Percentiles rank a stretch among this genome's conserved stretches.
These are phyloP conservation scores for Salix viminalis DNA, from an alignment of 345 rosid species.

Conservation along the genomic window DNA sequence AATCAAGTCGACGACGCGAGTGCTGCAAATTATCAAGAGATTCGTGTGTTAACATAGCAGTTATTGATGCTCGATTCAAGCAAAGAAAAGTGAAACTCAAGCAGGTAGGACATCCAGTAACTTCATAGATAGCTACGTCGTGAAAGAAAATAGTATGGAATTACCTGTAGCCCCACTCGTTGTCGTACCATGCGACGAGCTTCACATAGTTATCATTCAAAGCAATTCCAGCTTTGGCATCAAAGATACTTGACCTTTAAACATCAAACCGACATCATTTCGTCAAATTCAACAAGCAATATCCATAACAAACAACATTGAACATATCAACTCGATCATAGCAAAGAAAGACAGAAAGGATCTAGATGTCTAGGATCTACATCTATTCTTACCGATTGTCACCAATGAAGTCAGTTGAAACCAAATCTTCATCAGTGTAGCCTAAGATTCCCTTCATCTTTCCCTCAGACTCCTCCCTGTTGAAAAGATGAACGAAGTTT, in stretches of 20 bases:
- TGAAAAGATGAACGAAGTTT: background rate
- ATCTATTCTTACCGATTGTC: constrained; percentile 14
- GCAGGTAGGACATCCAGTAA: background rate
- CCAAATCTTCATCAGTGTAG: constrained; percentile 25
- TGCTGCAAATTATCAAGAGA: constrained; percentile 11
- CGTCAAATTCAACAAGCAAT: background rate
- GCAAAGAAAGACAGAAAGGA: background rate
- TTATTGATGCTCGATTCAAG: background rate
- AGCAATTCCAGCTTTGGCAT: constrained; percentile 35
- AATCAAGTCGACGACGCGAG: constrained; percentile 26
- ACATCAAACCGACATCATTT: background rate
- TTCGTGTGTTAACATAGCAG: background rate
- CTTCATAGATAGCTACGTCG: background rate
- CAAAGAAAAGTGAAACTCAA: background rate
- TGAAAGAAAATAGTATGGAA: background rate
- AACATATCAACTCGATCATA: background rate
- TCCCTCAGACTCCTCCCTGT: constrained; percentile 30
- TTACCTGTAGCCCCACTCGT: constrained; percentile 33
- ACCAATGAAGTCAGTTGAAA: constrained; percentile 23
- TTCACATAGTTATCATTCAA: constrained; percentile 17
- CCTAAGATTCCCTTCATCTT: constrained; percentile 29
- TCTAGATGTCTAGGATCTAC: background rate
- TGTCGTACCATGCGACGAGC: constrained; percentile 28
- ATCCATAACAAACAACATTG: background rate
- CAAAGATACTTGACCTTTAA: constrained; percentile 26